Percentiles rank a stretch among this genome's conserved stretches.
These are phyloP conservation scores for Luvunga scandens DNA, from an alignment of 345 rosid species.

Conservation along the genomic window DNA sequence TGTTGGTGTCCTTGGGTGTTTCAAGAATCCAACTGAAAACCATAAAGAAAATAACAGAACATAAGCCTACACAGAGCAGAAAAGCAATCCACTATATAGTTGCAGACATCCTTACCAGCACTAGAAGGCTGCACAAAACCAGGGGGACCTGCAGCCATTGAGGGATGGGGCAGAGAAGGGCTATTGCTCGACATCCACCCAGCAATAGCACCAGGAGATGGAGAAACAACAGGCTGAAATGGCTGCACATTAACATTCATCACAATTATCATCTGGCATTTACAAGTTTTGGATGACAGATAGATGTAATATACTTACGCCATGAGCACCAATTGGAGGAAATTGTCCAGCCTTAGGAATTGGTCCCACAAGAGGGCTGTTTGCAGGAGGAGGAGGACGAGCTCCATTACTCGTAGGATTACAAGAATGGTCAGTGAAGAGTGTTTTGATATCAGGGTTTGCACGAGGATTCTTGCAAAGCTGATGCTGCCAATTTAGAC, in stretches of 20 bases:
- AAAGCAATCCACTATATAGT: neutral
- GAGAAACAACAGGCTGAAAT: slow-evolving; percentile 64
- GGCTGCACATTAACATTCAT: slow-evolving; percentile 45
- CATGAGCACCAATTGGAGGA: slow-evolving; percentile 71
- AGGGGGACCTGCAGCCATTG: slow-evolving; percentile 46
- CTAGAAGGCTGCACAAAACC: slow-evolving; percentile 44
- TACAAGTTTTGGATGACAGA: neutral
- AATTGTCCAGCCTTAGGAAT: slow-evolving; percentile 68
- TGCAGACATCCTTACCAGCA: slow-evolving; percentile 29
- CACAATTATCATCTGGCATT: slow-evolving; percentile 11
- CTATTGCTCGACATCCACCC: slow-evolving; percentile 69
- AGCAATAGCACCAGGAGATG: slow-evolving; percentile 64
- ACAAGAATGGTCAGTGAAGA: slow-evolving; percentile 80
- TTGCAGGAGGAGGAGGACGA: slow-evolving; percentile 60
- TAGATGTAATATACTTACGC: slow-evolving; percentile 46
- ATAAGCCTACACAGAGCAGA: neutral
- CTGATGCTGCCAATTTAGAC: slow-evolving; percentile 96
- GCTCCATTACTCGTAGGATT: slow-evolving; percentile 63
- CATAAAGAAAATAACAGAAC: slow-evolving; percentile 2
- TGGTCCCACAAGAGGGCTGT: slow-evolving; percentile 59
- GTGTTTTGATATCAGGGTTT: slow-evolving; percentile 90
- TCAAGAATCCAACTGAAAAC: slow-evolving; percentile 55
- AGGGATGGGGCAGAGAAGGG: slow-evolving; percentile 47
- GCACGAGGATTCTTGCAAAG: slow-evolving; percentile 90
- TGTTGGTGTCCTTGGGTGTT: slow-evolving; percentile 60